Evolutionary conservation across 2,329 filamentous ascomycete species (phyloP), one percentile per base, ranked within the genome.

Genomic region (Gnomoniopsis sp.): DNA sequence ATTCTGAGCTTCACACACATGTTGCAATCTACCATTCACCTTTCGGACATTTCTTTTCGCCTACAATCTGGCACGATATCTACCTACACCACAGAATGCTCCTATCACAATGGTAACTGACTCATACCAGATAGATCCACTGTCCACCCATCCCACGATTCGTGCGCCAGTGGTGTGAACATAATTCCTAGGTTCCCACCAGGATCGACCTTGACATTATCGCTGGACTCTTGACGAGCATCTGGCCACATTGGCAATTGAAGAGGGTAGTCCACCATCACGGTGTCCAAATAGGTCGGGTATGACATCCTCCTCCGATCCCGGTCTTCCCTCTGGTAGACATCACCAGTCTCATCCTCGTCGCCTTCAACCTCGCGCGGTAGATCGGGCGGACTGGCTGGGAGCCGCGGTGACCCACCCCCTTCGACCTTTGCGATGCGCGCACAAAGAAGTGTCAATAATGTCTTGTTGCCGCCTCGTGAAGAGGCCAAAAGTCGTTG

Each of bases 401-500:
- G 23, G 17, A 60, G 41, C 14, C 60, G 26, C 12, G 56, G 48
- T 50, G 57, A 54, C 21, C 30, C 49, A 34, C 26, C 38, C 38
- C n/a, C 53, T 49, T 64, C 58, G 23, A 64, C 52, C 21, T 64
- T 61, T 17, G 62, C 63, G 14, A 68, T 66, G 23, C 67, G 65
- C 11, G 64, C 60, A 17, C 62, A 60, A 2, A 78, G 66, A 17
- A 75, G 65, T 1, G 69, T 69, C 3, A 78, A 63, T 0, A 79
- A 65, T 6, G 70, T 70, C 47, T 71, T 68, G 50, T 79, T 79
- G 4, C 76, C 76, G 6, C 76, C 76, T 14, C 76, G 70, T 0
- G 72, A 77, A 2, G 72, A 75, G 0, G 73, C 73, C 12, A 79
- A 67, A 8, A 77, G 71, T 46, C 67, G 66, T 46, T 75, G 74